Evolutionary conservation across 495 filamentous ascomycete species (phyloP), one percentile per base, ranked within the genome.

Genomic region (Penicilliopsis zonata): DNA sequence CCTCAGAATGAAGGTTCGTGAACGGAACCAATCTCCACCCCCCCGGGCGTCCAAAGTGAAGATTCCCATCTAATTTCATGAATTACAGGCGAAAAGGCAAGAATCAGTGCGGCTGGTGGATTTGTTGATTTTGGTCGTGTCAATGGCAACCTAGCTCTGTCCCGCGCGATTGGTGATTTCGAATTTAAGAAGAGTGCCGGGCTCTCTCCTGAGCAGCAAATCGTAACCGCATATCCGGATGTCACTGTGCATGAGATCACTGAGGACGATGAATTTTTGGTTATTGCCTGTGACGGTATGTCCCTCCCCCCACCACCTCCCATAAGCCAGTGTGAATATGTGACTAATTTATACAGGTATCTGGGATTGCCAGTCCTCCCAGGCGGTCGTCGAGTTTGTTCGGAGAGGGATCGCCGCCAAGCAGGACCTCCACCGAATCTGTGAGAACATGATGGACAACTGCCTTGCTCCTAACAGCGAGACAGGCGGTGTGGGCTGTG

Each of bases 361-460:
- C 55, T 98, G 90, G 90, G 90, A 98, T 57, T 96, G 92, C 59
- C 87, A 95, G 52, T 93, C 90, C 35, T 96, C 92, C 30, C 90
- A 98, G 61, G 81, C 86, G 16, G 92, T 96, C 12, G 71, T 96
- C 34, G 90, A 98, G 49, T 98, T 96, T 50, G 92, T 96, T 41
- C 74, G 90, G 47, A 75, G 92, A 42, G 92, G 90, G 22, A 93
- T 98, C 52, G 85, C 84, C 13, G 87, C 86, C 13, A 90, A 93
- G 65, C 90, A 98, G 61, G 78, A 87, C 18, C 72, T 98, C 13
- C 73, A 82, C 30, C 77, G 79, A 47, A 95, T 98, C 47, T 94
- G 86, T 59, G 90, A 98, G 65, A 98, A 98, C 65, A 92, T 98
- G 86, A 98, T 98, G 90, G 87, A 96, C 65, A 98, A 96, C 61